These are phyloP conservation scores for Suhomyces panamericanus DNA, from an alignment of 1,139 yeast species.

Conservation along the genomic window DNA sequence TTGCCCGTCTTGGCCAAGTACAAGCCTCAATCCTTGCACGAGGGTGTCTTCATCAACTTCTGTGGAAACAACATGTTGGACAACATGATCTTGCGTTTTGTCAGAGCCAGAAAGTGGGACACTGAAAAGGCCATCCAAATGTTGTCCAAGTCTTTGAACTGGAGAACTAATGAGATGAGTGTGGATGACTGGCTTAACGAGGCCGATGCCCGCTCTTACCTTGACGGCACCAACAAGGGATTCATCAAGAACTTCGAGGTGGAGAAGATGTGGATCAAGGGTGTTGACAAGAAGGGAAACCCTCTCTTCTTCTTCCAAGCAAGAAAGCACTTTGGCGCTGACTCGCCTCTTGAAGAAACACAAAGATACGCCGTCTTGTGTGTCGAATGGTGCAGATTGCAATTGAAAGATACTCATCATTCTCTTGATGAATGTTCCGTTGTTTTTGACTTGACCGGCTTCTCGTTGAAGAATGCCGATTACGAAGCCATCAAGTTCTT, in stretches of 20 bases:
- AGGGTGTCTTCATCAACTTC: slow-evolving; percentile 19
- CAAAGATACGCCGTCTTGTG: slow-evolving; percentile 40
- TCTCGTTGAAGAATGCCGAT: slow-evolving; percentile 48
- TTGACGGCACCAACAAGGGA: slow-evolving; percentile 34
- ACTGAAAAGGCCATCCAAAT: slow-evolving; percentile 34
- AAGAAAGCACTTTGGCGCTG: slow-evolving; percentile 41
- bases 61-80: slow-evolving; percentile 38
- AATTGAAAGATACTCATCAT: slow-evolving; percentile 36
- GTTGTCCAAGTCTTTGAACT: slow-evolving; percentile 38
- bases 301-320: slow-evolving; percentile 45
- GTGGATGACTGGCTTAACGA: slow-evolving; percentile 37
- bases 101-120: slow-evolving; percentile 47
- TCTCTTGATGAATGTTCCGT: slow-evolving; percentile 41
- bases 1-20: slow-evolving; percentile 24
- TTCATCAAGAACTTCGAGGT: slow-evolving; percentile 39
- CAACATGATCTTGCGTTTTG: slow-evolving; percentile 36
- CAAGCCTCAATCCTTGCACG: slow-evolving; percentile 30
- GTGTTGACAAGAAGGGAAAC: slow-evolving; percentile 39
- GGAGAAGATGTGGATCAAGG: slow-evolving; percentile 43
- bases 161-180: slow-evolving; percentile 36
- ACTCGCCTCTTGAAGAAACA: slow-evolving; percentile 39
- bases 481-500: slow-evolving; percentile 45
- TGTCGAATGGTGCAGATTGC: slow-evolving; percentile 44
- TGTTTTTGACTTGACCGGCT: slow-evolving; percentile 49
- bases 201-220: slow-evolving; percentile 42